These are phyloP conservation scores for Acanthamoeba royreba DNA, from an alignment of 208 protist species.

Conservation along the genomic window DNA sequence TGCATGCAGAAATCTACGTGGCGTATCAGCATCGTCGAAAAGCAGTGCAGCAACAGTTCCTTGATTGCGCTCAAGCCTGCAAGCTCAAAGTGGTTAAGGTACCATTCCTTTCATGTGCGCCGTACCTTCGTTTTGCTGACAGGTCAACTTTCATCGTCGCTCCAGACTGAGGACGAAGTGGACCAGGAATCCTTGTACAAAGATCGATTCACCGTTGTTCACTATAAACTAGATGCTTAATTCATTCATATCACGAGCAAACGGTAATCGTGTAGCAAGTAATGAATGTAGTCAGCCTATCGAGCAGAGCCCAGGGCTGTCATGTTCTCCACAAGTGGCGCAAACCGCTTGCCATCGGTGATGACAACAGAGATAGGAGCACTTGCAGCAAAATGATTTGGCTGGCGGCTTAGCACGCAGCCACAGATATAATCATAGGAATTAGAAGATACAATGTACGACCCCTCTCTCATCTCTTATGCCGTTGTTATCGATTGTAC, in stretches of 20 bases:
- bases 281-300: too few relatives aligned
- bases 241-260: background rate
- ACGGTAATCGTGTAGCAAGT: background rate
- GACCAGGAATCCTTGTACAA: background rate
- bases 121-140: background rate
- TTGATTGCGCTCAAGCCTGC: background rate
- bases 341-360: too few relatives aligned
- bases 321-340: too few relatives aligned
- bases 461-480: too few relatives aligned
- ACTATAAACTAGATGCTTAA: background rate
- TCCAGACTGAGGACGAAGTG: background rate
- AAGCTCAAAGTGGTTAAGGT: background rate
- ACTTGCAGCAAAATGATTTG: too few relatives aligned
- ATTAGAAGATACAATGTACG: too few relatives aligned
- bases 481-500: too few relatives aligned
- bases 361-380: too few relatives aligned
- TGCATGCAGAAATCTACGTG: slow-evolving; percentile 4
- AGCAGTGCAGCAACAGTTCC: background rate
- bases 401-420: too few relatives aligned
- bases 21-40: slow-evolving; percentile 11
- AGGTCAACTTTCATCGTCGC: background rate
- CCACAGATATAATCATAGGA: too few relatives aligned
- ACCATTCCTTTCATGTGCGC: background rate
- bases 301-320: too few relatives aligned
- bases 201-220: background rate